These are phyloP conservation scores for grape (Vitis vinifera) DNA, from an alignment of 164 flowering plant genomes.

Conservation along the genomic window DNA sequence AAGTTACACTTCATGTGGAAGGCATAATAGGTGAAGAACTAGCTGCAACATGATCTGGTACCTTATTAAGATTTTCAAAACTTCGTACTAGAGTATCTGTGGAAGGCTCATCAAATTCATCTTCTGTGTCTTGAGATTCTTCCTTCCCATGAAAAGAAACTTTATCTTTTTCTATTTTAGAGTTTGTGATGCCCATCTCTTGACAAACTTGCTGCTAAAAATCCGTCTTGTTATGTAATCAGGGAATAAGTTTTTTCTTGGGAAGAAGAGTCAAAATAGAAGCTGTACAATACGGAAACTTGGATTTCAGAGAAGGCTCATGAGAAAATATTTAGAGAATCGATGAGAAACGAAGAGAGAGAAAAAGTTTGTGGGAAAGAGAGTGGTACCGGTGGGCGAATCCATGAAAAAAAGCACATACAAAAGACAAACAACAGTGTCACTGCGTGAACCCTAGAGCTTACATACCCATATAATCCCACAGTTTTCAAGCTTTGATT, in stretches of 20 bases:
- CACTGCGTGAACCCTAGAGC: conserved; percentile 4
- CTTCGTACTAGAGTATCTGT: conserved; percentile 63
- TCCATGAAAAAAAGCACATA: conserved; percentile 15
- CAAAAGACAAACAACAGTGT: not conserved
- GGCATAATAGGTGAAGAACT: conserved; percentile 12
- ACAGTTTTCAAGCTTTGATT: not conserved
- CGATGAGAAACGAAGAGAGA: not conserved
- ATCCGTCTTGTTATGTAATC: conserved; percentile 1
- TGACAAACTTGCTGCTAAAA: not conserved
- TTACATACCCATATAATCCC: not conserved
- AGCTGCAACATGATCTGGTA: too few relatives aligned
- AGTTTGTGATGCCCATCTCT: conserved; percentile 71
- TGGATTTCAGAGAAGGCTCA: conserved; percentile 24
- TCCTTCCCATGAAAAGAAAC: conserved; percentile 31
- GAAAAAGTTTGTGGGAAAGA: not conserved
- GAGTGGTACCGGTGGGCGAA: not conserved
- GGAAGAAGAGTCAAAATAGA: conserved; percentile 1
- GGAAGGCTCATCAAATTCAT: conserved; percentile 78
- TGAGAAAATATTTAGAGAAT: not conserved
- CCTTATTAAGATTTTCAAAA: conserved; percentile 38
- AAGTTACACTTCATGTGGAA: conserved; percentile 31
- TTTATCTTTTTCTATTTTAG: conserved; percentile 77
- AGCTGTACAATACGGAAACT: not conserved
- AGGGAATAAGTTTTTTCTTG: conserved; percentile 2
- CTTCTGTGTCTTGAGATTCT: conserved; percentile 60